Evolutionary conservation across 2,329 filamentous ascomycete species (phyloP).

Genomic region (Monosporascus sp.): DNA sequence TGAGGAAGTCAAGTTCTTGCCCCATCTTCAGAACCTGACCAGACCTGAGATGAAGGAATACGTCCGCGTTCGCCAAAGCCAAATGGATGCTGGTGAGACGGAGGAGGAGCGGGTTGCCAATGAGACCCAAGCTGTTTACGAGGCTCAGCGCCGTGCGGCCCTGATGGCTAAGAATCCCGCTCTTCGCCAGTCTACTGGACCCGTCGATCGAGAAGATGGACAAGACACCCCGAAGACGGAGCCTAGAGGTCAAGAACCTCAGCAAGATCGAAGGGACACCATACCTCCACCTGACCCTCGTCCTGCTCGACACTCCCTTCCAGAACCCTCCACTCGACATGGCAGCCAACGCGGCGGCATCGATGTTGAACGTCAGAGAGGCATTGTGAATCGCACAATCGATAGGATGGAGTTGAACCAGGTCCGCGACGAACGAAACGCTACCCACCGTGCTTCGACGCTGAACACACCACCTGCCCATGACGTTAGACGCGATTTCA

Average conservation of each 20-base stretch:
- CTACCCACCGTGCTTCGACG: background rate
- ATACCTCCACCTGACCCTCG: background rate
- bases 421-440: background rate
- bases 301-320: constrained; percentile 1
- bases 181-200: constrained; percentile 6
- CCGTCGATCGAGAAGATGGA: constrained; percentile 12
- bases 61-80: constrained; percentile 54
- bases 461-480: constrained; percentile 12
- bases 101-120: constrained; percentile 44
- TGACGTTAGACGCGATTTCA: constrained; percentile 32
- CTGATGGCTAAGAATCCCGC: constrained; percentile 19
- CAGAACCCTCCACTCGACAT: background rate
- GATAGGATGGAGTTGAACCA: constrained; percentile 1
- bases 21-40: constrained; percentile 45
- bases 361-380: constrained; percentile 1
- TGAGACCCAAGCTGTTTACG: constrained; percentile 45
- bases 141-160: constrained; percentile 42
- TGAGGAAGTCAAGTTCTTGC: constrained; percentile 55
- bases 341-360: background rate
- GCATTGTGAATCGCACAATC: background rate
- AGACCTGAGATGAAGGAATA: constrained; percentile 59
- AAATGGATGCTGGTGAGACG: constrained; percentile 50
- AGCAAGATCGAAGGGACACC: background rate
- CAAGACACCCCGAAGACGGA: constrained; percentile 11
- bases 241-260: background rate